Base-by-base conservation (phyloP, 2,329 filamentous ascomycete species). In the Ramichloridium luteum region DNA sequence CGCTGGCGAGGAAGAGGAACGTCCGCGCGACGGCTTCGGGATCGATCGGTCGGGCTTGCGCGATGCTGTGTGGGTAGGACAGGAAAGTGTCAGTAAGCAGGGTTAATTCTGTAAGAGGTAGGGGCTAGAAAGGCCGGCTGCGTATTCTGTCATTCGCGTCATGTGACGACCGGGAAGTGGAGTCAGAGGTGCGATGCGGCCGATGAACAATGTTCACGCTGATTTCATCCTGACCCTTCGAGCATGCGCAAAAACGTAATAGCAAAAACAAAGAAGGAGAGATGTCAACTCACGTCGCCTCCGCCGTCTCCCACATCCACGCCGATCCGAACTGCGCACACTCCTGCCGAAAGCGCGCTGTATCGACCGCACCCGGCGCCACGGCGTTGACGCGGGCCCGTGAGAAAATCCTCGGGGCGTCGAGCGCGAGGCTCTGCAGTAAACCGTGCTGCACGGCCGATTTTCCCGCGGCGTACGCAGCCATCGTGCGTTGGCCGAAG, bases 361-460 rank as follows among this genome's bases (percentile, higher is more conserved):
- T 66, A 33, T 61, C 54, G 1, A 67, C 62, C 4, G 60, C 51
- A 5, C 62, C 63, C 11, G 63, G 63, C 3, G 62, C 62, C 15
- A 67, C 52, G 6, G 58, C 60, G 43, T 65, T 67, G 13, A 66
- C 57, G 29, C 62, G 33, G 14, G 57, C 54, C n/a, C 45, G 42
- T 14, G 41, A 39, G 35, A 49, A 57, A 13, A 61, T 53, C 36
- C 53, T 50, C 22, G 52, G 51, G 4, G 55, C 57, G 38, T 65
- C 63, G 6, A 50, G 53, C 28, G 55, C 55, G 32, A 67, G 41
- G 27, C 54, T 59, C 35, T 53, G 50, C 30, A 66, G 43, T 16
- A 66, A 39, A 3, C 62, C 61, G 17, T 46, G 49, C 39, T 66
- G 62, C 10, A 65, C 60, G 2, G 62, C 62, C 27, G 57, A 56